Percentiles rank a stretch among this genome's conserved stretches.
Conservation (phyloP, 176 grass and related monocot species). For the Musa acuminata region DNA sequence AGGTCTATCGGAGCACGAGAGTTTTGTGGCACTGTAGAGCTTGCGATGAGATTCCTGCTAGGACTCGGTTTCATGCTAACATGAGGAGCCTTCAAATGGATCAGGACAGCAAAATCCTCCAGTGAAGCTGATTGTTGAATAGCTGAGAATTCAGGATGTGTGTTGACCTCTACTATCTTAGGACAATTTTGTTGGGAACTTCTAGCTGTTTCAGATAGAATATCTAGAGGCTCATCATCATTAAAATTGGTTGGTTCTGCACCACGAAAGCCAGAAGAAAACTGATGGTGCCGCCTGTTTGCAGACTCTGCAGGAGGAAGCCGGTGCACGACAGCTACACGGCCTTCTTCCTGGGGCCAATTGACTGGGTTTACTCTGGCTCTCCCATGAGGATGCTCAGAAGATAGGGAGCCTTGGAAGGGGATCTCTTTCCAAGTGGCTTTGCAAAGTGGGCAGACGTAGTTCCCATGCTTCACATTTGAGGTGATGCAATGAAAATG, state of each 20-base stretch:
- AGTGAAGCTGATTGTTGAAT: conserved; percentile 28
- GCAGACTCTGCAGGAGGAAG: conserved; percentile 30
- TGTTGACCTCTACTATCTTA: conserved; percentile 50
- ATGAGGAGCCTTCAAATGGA: conserved; percentile 82
- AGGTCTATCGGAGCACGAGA: conserved; percentile 75
- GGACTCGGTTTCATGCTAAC: background rate
- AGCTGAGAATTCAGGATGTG: conserved; percentile 39
- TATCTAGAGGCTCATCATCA: conserved; percentile 60
- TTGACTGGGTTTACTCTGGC: conserved; percentile 53
- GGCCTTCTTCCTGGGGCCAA: conserved; percentile 35
- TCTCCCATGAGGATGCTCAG: conserved; percentile 42
- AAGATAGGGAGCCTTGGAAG: conserved; percentile 22
- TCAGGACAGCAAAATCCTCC: conserved; percentile 47
- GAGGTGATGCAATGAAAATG: conserved; percentile 63
- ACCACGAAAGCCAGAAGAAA: conserved; percentile 24
- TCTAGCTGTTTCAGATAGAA: conserved; percentile 22
- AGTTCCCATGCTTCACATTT: conserved; percentile 48
- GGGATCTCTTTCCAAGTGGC: conserved; percentile 81
- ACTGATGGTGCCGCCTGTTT: conserved; percentile 23
- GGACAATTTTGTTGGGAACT: conserved; percentile 4
- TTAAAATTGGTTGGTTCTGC: conserved; percentile 46
- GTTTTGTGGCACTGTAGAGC: background rate
- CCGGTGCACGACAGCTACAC: conserved; percentile 38
- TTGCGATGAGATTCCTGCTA: background rate
- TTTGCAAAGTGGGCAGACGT: conserved; percentile 67